A percentile compares a stretch with the other conserved stretches of the same genome.
phyloP scores from a whole-genome alignment of 1,139 yeast genomes.

The Taiozyma sp. region DNA sequence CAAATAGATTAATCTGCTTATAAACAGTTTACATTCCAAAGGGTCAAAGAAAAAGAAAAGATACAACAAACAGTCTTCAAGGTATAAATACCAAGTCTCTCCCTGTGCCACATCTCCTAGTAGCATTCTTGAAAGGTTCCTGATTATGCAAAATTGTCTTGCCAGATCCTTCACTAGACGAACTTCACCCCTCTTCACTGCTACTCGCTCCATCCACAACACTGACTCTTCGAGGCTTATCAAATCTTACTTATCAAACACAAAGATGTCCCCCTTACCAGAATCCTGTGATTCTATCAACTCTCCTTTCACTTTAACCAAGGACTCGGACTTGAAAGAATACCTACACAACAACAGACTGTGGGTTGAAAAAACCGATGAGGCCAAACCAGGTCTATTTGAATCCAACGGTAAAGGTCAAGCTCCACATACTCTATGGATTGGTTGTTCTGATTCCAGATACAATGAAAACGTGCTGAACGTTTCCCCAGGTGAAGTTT shows the following conservation, averaged over 20 bases:
- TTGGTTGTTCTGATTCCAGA: slow-evolving; percentile 94
- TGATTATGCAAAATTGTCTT: background rate
- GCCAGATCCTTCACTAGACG: background rate
- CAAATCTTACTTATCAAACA: background rate
- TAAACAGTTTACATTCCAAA: no score
- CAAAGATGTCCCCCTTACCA: background rate
- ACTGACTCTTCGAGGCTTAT: background rate
- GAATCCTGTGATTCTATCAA: slow-evolving; percentile 3
- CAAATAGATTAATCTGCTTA: no score
- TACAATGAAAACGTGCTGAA: slow-evolving; percentile 80
- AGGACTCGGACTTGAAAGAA: slow-evolving; percentile 57
- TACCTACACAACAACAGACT: slow-evolving; percentile 62
- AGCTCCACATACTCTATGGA: slow-evolving; percentile 90
- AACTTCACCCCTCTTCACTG: background rate
- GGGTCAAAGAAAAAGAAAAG: no score
- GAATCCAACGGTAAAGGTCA: slow-evolving; percentile 80
- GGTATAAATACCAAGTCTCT: background rate
- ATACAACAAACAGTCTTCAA: background rate
- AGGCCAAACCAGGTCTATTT: slow-evolving; percentile 61
- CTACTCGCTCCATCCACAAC: background rate
- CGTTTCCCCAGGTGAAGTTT: slow-evolving; percentile 86
- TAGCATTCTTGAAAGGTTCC: background rate
- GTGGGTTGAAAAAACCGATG: slow-evolving; percentile 60
- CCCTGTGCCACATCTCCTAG: background rate
- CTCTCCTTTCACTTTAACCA: slow-evolving; percentile 53